Percentiles rank a stretch among this genome's conserved stretches.
These are phyloP conservation scores for Colletotrichum costaricense DNA, from an alignment of 2,329 filamentous ascomycete species.

Conservation along the genomic window DNA sequence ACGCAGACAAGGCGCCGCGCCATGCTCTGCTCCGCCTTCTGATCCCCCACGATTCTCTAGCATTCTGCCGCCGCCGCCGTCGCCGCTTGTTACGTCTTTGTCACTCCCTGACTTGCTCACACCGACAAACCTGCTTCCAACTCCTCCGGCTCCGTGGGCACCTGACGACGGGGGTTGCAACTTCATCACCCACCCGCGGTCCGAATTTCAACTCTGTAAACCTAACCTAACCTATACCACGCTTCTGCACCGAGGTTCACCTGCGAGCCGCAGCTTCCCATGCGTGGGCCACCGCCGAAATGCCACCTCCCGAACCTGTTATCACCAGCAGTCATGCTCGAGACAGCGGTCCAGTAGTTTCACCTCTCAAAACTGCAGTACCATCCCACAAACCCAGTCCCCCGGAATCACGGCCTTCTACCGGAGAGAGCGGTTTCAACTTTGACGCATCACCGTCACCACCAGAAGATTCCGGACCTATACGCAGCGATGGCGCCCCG, in stretches of 20 bases:
- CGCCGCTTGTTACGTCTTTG: not conserved
- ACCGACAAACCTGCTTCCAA: not conserved
- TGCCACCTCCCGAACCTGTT: constrained; percentile 28
- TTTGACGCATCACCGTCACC: constrained; percentile 5
- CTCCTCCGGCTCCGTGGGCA: not conserved
- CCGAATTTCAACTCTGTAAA: not conserved
- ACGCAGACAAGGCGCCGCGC: constrained; percentile 18
- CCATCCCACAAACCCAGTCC: not conserved
- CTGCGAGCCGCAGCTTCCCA: constrained; percentile 27
- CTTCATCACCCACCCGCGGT: not conserved
- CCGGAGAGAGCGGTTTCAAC: constrained; percentile 24
- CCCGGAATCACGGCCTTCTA: not conserved
- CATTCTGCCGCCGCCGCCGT: not conserved
- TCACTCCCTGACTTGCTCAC: not conserved
- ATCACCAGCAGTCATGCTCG: constrained; percentile 6
- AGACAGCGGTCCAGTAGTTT: constrained; percentile 6
- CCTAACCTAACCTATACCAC: not conserved
- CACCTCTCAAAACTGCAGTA: constrained; percentile 6
- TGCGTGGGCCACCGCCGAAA: constrained; percentile 30
- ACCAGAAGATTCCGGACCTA: not conserved
- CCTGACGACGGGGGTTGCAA: not conserved
- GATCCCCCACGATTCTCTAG: constrained; percentile 28
- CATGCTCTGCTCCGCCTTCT: constrained; percentile 25
- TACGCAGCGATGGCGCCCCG: constrained; percentile 15
- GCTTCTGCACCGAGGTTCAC: not conserved